Percentiles rank a stretch among this genome's conserved stretches.
Conservation (phyloP, 129 eudicot genomes). For the Scalesia atractyloides region DNA sequence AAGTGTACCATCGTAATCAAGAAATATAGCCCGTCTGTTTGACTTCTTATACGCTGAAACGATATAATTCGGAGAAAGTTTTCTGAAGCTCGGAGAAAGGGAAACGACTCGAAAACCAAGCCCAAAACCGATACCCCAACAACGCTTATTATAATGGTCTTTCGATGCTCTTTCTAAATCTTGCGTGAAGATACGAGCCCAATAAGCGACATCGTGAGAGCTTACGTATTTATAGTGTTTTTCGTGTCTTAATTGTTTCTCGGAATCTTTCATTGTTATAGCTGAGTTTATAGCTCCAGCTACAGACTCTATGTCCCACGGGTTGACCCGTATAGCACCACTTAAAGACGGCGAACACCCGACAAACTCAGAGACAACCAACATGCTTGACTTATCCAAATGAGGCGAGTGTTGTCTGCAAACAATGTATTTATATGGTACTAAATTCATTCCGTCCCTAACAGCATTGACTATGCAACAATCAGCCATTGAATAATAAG, state of each 20-base stretch:
- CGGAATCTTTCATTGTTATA: conserved; percentile 54
- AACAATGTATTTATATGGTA: conserved; percentile 70
- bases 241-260: conserved; percentile 70
- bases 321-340: conserved; percentile 94
- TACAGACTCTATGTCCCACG: conserved; percentile 82
- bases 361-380: conserved; percentile 82
- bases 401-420: conserved; percentile 74
- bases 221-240: conserved; percentile 76
- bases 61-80: conserved; percentile 52
- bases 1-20: conserved; percentile 85
- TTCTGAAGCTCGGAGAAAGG: conserved; percentile 70
- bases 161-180: conserved; percentile 71
- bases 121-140: conserved; percentile 86
- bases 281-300: conserved; percentile 71
- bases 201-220: conserved; percentile 80
- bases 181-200: conserved; percentile 81
- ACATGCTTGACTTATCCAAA: conserved; percentile 66
- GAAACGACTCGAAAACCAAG: conserved; percentile 69
- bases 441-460: conserved; percentile 90
- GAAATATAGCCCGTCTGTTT: conserved; percentile 67
- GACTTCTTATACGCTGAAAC: conserved; percentile 65
- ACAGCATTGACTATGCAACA: conserved; percentile 88
- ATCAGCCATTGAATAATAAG: conserved; percentile 81
- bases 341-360: conserved; percentile 93
- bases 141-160: conserved; percentile 63